Evolutionary conservation across 2,329 filamentous ascomycete genomes (phyloP).

Genomic region (Calonectria honghensis): DNA sequence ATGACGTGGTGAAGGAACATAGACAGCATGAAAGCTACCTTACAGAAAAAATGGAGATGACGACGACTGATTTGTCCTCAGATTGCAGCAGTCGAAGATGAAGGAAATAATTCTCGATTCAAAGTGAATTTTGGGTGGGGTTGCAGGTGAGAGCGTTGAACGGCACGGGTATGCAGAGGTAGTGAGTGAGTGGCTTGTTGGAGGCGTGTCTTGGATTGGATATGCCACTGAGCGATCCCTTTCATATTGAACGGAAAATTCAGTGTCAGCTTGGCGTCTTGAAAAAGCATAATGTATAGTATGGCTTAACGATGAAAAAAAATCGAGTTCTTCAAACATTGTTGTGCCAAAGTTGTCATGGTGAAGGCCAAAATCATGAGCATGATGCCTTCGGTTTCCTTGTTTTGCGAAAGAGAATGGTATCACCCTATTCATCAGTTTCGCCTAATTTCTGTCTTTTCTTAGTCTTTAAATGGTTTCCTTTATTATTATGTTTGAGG

Average conservation of each 20-base stretch:
- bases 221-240: background rate
- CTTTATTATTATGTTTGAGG: background rate
- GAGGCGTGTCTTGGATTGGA: background rate
- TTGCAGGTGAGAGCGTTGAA: background rate
- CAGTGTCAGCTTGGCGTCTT: background rate
- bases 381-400: background rate
- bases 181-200: background rate
- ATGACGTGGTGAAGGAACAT: slow-evolving; percentile 37
- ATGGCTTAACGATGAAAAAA: slow-evolving; percentile 11
- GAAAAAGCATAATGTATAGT: slow-evolving; percentile 34
- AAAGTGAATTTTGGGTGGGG: background rate
- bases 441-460: background rate
- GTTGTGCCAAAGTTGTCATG: background rate
- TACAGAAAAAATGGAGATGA: slow-evolving; percentile 34
- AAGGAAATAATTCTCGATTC: slow-evolving; percentile 14
- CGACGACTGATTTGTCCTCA: slow-evolving; percentile 35
- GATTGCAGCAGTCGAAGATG: slow-evolving; percentile 25
- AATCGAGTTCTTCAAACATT: background rate
- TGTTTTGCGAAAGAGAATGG: background rate
- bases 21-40: slow-evolving; percentile 39
- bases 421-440: background rate
- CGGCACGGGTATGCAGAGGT: background rate
- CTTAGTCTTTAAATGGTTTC: background rate
- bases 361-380: background rate
- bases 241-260: background rate